These are phyloP conservation scores for Dillenia turbinata DNA, from an alignment of 164 flowering plant genomes.

Conservation along the genomic window DNA sequence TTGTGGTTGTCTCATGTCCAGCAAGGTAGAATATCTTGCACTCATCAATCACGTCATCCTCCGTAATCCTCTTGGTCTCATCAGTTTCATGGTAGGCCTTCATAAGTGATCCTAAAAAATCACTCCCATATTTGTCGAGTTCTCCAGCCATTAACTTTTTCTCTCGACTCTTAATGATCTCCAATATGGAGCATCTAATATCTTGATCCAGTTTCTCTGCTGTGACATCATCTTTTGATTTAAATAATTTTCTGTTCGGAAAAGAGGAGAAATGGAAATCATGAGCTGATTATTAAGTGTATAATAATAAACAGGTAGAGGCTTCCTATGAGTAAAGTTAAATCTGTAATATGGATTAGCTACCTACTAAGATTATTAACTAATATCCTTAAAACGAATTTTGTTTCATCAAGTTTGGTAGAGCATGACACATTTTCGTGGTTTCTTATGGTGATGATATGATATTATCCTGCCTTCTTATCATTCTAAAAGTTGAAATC, in stretches of 20 bases:
- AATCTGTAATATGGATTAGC: too few relatives aligned
- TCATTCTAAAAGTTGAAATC: too few relatives aligned
- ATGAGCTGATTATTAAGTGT: too few relatives aligned
- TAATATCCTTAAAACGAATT: too few relatives aligned
- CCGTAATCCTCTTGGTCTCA: constrained; percentile 7
- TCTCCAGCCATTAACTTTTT: neutral
- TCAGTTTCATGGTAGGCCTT: constrained; percentile 3
- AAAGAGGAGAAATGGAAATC: neutral
- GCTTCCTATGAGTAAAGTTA: too few relatives aligned
- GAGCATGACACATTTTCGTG: too few relatives aligned
- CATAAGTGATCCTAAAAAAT: constrained; percentile 14
- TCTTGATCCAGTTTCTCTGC: constrained; percentile 13
- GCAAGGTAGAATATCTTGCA: constrained; percentile 15
- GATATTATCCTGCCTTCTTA: too few relatives aligned
- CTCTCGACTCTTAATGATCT: constrained; percentile 10
- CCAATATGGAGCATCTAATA: constrained; percentile 9
- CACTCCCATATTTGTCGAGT: constrained; percentile 4
- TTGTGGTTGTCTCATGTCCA: constrained; percentile 17
- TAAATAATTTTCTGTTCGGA: constrained; percentile 4
- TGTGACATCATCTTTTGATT: constrained; percentile 10
- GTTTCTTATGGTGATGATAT: too few relatives aligned
- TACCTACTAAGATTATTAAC: neutral
- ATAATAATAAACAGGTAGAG: neutral
- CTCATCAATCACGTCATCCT: constrained; percentile 16
- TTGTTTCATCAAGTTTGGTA: too few relatives aligned